Evolutionary conservation across 164 flowering plant species (phyloP), one percentile per base, ranked within the genome.

Genomic region (Dillenia suffruticosa): DNA sequence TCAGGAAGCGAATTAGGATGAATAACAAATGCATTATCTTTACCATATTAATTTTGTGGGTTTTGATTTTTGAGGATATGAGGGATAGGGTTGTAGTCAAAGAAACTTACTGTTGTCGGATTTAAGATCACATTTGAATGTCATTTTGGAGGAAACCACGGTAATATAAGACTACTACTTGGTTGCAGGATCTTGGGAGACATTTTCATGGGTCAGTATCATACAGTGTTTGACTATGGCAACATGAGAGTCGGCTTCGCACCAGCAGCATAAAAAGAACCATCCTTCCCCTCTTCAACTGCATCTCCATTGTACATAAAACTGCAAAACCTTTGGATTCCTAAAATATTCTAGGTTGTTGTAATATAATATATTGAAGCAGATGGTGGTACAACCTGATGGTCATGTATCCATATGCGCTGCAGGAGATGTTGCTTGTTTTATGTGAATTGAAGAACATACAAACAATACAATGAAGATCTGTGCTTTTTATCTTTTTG

Each of bases 131-230:
- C n/a, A 19, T 19, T 6, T 32, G 40, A 32, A 32, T 32, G 40
- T 5, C 40, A 32, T 32, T 32, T 32, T 4, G 40, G 40, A 4
- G 40, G 40, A 0, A 5, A 32, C 7, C 40, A 32, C 7, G 6
- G 40, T 32, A 32, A 32, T 32, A 32, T 32, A 32, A 0, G 40
- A 32, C 40, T 32, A 32, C 40, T 4, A 51, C n/a, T 13, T 66
- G 63, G 70, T 57, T 50, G 68, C 82, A 82, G 86, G 86, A 77
- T 82, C 45, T 53, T 82, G 66, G 86, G 86, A 56, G 83, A 79
- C 64, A 69, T 72, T 14, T 82, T 82, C 80, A 75, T 82, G 81
- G 86, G 81, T 4, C 65, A 51, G 12, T 82, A 75, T 58, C 86
- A 82, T 71, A 75, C 86, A 0, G 79, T 77, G 48, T 82, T 82